Evolutionary conservation across 140 eudicot species (phyloP).

Genomic region (Flaveria floridana): DNA sequence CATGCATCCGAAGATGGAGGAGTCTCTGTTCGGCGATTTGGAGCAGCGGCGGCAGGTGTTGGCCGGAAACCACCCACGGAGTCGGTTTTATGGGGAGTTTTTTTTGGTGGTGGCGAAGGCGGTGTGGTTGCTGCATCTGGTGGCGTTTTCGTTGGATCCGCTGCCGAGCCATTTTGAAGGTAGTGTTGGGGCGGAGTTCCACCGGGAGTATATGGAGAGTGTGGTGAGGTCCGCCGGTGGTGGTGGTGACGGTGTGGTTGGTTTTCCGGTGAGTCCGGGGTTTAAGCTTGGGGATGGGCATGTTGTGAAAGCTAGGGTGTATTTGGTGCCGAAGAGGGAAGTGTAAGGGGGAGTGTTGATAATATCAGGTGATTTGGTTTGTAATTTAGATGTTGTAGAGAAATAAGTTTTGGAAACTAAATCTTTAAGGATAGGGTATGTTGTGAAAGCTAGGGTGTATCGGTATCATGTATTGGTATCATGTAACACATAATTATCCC

Average conservation of each 20-base stretch:
- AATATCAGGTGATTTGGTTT: not conserved
- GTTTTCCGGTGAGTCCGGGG: slow-evolving; percentile 93
- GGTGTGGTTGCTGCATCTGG: slow-evolving; percentile 83
- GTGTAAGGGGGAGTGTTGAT: slow-evolving; percentile 14
- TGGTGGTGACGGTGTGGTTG: slow-evolving; percentile 48
- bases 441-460: not conserved
- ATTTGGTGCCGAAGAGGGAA: slow-evolving; percentile 62
- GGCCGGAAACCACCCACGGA: slow-evolving; percentile 82
- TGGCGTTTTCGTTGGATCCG: slow-evolving; percentile 77
- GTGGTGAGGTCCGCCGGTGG: slow-evolving; percentile 59
- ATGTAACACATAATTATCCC: not conserved
- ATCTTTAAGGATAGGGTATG: not conserved
- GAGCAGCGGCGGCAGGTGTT: slow-evolving; percentile 76
- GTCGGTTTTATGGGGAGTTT: slow-evolving; percentile 67
- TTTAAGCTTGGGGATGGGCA: slow-evolving; percentile 77
- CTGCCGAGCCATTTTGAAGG: slow-evolving; percentile 92
- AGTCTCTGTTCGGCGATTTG: slow-evolving; percentile 76
- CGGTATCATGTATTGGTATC: not conserved
- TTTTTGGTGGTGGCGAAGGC: slow-evolving; percentile 71
- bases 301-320: slow-evolving; percentile 77
- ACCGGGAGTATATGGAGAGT: slow-evolving; percentile 81
- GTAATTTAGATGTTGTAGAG: not conserved
- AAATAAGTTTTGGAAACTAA: not conserved
- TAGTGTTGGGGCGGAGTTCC: slow-evolving; percentile 71
- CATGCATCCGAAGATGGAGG: slow-evolving; percentile 94